These are phyloP conservation scores for Trypanosoma boissoni DNA, from an alignment of 208 protist genomes.

Conservation along the genomic window DNA sequence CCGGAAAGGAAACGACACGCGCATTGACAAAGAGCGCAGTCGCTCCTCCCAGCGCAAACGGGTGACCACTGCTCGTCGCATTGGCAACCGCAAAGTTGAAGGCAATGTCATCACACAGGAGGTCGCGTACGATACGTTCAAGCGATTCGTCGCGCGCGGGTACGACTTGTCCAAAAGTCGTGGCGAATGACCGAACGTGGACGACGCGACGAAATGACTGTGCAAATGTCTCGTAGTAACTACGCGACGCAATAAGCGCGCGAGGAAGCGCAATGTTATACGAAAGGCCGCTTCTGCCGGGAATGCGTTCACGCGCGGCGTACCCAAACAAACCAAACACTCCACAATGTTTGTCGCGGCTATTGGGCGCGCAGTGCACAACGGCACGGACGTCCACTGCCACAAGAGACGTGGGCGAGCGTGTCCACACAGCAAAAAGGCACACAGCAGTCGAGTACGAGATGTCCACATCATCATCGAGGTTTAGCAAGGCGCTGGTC, in stretches of 20 bases:
- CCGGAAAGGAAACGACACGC: conserved; percentile 10
- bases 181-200: background rate
- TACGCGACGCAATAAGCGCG: conserved; percentile 11
- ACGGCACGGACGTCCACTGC: conserved; percentile 19
- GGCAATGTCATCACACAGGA: conserved; percentile 34
- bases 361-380: conserved; percentile 4
- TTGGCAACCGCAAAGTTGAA: conserved; percentile 32
- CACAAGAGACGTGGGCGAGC: conserved; percentile 12
- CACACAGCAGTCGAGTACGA: conserved; percentile 8
- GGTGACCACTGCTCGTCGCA: background rate
- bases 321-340: conserved; percentile 10
- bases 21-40: conserved; percentile 12
- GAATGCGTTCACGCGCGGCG: conserved; percentile 6
- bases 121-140: conserved; percentile 16
- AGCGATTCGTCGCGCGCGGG: background rate
- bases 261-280: conserved; percentile 29
- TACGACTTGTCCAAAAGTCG: background rate
- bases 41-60: background rate
- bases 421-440: conserved; percentile 15
- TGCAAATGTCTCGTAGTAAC: conserved; percentile 21
- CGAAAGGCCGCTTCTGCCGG: conserved; percentile 7
- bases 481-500: conserved; percentile 25
- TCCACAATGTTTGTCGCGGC: conserved; percentile 1
- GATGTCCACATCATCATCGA: conserved; percentile 29
- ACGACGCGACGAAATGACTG: background rate